Base-by-base conservation (phyloP, 2,329 filamentous ascomycete species). In the Apiospora koreana region DNA sequence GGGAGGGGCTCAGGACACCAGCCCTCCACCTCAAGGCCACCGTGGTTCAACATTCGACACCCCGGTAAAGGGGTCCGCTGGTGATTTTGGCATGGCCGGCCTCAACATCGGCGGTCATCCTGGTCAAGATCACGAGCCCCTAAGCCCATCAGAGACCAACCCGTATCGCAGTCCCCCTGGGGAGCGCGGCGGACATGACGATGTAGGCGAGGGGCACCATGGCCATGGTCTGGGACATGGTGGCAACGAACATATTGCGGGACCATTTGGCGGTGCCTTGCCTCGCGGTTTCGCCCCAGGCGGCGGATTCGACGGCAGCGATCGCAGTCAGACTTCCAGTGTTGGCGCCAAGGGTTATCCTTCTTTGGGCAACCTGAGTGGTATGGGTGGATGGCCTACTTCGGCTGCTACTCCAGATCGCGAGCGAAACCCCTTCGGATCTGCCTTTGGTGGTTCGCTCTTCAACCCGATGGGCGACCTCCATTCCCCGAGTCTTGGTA, bases 71-170 rank as follows among this genome's bases (percentile, higher is more conserved):
- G 86, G 83, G 6, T 84, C 83, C 3, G 81, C 87, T 5, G 82
- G 85, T 50, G 89, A 92, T 71, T 89, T 91, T 75, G 89, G 89
- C 62, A 89, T 91, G 87, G 83, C 87, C 18, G 88, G 88, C 75
- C 84, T 87, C 75, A 88, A 81, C 81, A 86, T 84, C 77, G 89
- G 79, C 80, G 86, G 86, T 67, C 85, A 90, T 66, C 86, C 89
- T 46, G 87, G 89, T 69, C 83, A 80, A 58, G 85, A 86, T n/a
- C 86, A 91, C 73, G 93, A 94, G 71, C 92, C 93, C 0, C 89
- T 94, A 77, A 98, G 95, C 79, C 96, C 96, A 14, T 96, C 95
- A 0, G 94, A 97, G 77, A 98, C 96, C 3, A 99, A 99, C 78
- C 96, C 96, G 1, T 99, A 96, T 79, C 93, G 95, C 73, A 98